Evolutionary conservation across 441 rosid genomes (phyloP), one percentile per base, ranked within the genome.

Genomic region (Erodium chrysanthum): DNA sequence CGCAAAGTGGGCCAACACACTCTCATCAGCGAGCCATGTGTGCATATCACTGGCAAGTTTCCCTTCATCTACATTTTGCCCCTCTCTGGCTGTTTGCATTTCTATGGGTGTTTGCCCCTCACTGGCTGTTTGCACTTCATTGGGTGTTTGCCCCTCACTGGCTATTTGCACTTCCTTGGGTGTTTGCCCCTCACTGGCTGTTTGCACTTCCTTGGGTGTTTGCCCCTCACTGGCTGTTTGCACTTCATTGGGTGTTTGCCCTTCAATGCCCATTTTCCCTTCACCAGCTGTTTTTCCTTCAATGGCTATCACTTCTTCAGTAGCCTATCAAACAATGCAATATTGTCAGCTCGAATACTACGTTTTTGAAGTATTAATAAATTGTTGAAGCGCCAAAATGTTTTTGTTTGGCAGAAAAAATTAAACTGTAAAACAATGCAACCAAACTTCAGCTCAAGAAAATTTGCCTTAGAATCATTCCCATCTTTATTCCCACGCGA

Each of bases 1-100:
- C 54, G 85, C 85, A 77, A 92, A 85, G 75, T 92, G 94, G 73
- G 87, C 67, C 78, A 83, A 66, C 74, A 85, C 86, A 77, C 79
- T 82, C 80, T 85, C 96, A 75, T 90, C 98, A 75, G 89, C 93
- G 77, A 95, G 75, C 99, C 99, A 95, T 56, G 92, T 84, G 66
- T 80, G 68, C 72, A 84, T 80, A 79, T 82, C 86, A 68, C 68
- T 79, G 46, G 27, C 73, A 14, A 52, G 10, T 52, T 17, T 52
- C 59, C 23, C 23, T 52, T 18, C 59, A 18, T 52, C 59, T 17
- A 18, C 59, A 52, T 5, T 18, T 52, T 52, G 59, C 64, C 64
- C n/a, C 14, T 60, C 64, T 25, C 37, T 60, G 33, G 17, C 17
- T 27, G 29, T 5, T 60, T 60, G 29, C 37, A 14, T 29, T 56